Percentiles rank a stretch among this genome's conserved stretches.
Evolutionary conservation across 78 protist genomes (phyloP).

Genomic region (slime mould (Dictyostelium discoideum)): DNA sequence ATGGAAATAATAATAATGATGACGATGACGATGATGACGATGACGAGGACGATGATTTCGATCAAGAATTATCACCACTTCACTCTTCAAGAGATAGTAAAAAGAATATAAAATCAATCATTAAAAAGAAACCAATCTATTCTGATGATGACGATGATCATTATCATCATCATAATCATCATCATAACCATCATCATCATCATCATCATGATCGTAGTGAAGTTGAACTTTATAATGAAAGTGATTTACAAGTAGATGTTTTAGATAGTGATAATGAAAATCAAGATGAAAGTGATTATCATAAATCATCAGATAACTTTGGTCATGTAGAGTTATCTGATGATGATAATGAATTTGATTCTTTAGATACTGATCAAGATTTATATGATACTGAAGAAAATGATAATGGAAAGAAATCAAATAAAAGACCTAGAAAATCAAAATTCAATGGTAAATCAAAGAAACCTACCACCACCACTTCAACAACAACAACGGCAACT

Average conservation of each 20-base stretch:
- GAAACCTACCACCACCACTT: not conserved
- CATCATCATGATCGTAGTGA: not conserved
- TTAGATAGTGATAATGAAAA: conserved; percentile 12
- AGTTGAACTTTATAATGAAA: not conserved
- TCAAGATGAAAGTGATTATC: conserved; percentile 1
- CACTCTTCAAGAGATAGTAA: not conserved
- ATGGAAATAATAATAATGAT: not conserved
- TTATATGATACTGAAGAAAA: not conserved
- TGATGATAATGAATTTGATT: not conserved
- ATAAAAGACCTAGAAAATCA: not conserved
- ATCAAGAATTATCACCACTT: not conserved
- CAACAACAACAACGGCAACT: not conserved
- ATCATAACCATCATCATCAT: not conserved
- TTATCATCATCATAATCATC: not conserved
- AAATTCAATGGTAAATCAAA: not conserved
- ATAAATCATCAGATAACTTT: not conserved
- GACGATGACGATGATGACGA: not conserved
- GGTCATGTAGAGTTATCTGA: not conserved
- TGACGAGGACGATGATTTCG: not conserved
- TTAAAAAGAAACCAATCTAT: not conserved
- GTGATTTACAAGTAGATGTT: not conserved
- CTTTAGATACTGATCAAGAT: not conserved
- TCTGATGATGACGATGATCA: not conserved
- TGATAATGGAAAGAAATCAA: not conserved
- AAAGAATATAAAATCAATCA: not conserved